These are phyloP conservation scores for Uromyces viciae-fabae DNA, from an alignment of 1,284 basidiomycete species.

Conservation along the genomic window DNA sequence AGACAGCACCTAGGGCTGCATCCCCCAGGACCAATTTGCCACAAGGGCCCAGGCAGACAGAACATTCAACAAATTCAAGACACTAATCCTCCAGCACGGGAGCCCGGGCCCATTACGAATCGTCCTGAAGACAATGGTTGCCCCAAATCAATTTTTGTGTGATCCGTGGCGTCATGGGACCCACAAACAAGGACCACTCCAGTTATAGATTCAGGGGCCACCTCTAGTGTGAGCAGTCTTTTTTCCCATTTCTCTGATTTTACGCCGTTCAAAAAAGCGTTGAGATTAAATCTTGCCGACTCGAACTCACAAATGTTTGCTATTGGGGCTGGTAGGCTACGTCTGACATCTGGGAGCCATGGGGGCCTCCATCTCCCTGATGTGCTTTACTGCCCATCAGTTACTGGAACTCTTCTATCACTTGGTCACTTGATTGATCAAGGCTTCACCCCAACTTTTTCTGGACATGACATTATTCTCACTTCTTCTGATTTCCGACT, in stretches of 20 bases:
- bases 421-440: slow-evolving; percentile 22
- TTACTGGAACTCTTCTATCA: slow-evolving; percentile 7
- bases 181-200: background rate
- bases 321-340: background rate
- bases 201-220: slow-evolving; percentile 7
- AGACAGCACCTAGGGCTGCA: background rate
- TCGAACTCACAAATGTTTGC: background rate
- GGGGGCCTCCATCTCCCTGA: background rate
- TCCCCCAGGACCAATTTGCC: too few relatives aligned
- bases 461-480: background rate
- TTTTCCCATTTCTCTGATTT: background rate
- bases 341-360: background rate
- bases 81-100: background rate
- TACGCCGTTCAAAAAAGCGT: background rate
- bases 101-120: too few relatives aligned
- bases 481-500: background rate
- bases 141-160: background rate
- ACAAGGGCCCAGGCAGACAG: background rate
- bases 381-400: slow-evolving; percentile 2
- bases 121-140: too few relatives aligned
- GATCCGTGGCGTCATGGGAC: background rate
- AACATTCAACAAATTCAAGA: background rate
- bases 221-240: background rate
- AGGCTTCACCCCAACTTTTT: background rate
- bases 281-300: slow-evolving; percentile 8